A percentile compares a stretch with the other conserved stretches of the same genome.
phyloP scores from a whole-genome alignment of 2,329 filamentous ascomycete species.

The Amylocarpus encephaloides region DNA sequence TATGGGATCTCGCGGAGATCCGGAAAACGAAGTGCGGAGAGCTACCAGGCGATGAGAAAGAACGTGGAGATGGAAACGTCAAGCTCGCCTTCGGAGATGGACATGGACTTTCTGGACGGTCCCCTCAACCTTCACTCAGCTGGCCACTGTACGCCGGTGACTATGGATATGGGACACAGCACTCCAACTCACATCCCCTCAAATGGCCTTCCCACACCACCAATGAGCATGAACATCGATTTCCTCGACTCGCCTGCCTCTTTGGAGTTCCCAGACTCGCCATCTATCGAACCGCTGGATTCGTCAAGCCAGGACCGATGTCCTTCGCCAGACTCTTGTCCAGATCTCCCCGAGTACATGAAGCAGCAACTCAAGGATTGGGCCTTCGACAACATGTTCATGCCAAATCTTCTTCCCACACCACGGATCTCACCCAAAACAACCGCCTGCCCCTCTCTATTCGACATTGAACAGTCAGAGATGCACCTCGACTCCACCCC shows the following conservation, averaged over 20 bases:
- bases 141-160: neutral
- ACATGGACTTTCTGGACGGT: constrained; percentile 1
- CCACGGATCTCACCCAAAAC: constrained; percentile 4
- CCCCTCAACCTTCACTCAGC: neutral
- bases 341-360: constrained; percentile 7
- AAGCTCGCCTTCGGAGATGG: neutral
- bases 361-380: constrained; percentile 8
- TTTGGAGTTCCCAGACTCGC: neutral
- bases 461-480: constrained; percentile 5
- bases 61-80: constrained; percentile 3
- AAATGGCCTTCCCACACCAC: constrained; percentile 5
- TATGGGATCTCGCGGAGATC: constrained; percentile 9
- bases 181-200: neutral
- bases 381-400: constrained; percentile 9
- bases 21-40: constrained; percentile 8
- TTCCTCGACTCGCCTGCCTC: constrained; percentile 5
- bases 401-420: constrained; percentile 2
- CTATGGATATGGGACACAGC: constrained; percentile 1
- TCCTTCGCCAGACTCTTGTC: constrained; percentile 3
- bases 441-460: neutral
- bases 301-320: constrained; percentile 3
- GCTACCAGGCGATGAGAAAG: constrained; percentile 9
- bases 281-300: neutral
- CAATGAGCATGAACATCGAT: constrained; percentile 4
- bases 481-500: neutral